Conservation (phyloP, 2,329 filamentous ascomycete species). For the Aspergillus sp. region DNA sequence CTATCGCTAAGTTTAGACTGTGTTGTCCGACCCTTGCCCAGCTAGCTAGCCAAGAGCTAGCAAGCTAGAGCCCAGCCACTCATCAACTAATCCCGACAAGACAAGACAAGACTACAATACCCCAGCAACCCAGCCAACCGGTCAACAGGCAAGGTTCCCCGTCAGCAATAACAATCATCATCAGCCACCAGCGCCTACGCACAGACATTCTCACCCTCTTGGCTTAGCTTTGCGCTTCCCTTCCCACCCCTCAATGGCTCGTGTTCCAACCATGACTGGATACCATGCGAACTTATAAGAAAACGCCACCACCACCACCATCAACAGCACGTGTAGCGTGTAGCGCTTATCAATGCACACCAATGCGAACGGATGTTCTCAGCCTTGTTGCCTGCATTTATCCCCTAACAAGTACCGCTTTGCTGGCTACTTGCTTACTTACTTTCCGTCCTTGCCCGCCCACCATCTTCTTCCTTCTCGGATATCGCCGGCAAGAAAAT, state of each 20-base stretch:
- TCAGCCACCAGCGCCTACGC: not conserved
- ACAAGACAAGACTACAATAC: too few relatives aligned
- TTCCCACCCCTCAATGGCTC: too few relatives aligned
- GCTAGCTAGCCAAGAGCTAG: not conserved
- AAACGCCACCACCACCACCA: not conserved
- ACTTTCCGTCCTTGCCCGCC: not conserved
- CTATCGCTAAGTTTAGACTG: conserved; percentile 14
- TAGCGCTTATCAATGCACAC: not conserved
- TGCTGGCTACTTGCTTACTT: not conserved
- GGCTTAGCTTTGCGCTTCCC: not conserved
- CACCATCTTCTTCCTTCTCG: not conserved
- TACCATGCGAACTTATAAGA: not conserved
- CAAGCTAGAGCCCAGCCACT: not conserved
- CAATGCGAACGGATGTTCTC: conserved; percentile 1
- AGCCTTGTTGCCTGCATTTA: conserved; percentile 1
- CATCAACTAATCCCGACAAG: not conserved
- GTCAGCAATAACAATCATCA: not conserved
- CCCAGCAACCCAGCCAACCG: too few relatives aligned
- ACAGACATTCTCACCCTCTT: not conserved
- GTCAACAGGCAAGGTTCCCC: not conserved
- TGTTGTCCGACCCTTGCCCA: not conserved
- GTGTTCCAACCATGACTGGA: not conserved
- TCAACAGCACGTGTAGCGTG: not conserved
- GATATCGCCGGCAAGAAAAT: not conserved
- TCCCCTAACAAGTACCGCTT: too few relatives aligned